These are phyloP conservation scores for Populus hybrid DNA, from an alignment of 441 rosid species.

Conservation along the genomic window DNA sequence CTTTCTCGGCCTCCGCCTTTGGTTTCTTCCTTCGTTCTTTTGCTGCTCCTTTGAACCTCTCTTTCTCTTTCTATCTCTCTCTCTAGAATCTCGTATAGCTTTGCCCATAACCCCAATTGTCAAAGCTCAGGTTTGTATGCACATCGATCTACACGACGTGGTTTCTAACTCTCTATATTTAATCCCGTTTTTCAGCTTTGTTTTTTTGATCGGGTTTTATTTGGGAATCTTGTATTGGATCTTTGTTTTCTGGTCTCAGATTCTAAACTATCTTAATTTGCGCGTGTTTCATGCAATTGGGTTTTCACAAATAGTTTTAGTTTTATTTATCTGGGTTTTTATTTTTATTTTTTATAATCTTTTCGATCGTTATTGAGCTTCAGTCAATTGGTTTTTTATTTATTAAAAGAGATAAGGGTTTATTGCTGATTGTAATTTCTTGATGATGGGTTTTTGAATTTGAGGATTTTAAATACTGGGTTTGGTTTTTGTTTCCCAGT, in stretches of 20 bases:
- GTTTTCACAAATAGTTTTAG: constrained; percentile 5
- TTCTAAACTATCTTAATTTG: constrained; percentile 19
- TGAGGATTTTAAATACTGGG: constrained; percentile 9
- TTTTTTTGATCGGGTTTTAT: constrained; percentile 40
- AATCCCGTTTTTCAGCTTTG: constrained; percentile 22
- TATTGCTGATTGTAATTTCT: constrained; percentile 10
- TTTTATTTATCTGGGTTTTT: constrained; percentile 1
- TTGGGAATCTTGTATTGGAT: constrained; percentile 27
- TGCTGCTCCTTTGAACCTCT: constrained; percentile 32
- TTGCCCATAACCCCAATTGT: constrained; percentile 27
- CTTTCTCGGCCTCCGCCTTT: constrained; percentile 23
- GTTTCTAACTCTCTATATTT: neutral
- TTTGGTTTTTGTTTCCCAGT: constrained; percentile 12
- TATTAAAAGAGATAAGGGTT: constrained; percentile 17
- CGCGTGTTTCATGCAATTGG: constrained; percentile 27
- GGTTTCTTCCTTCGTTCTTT: constrained; percentile 14
- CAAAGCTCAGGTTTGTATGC: constrained; percentile 40
- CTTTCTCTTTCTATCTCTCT: constrained; percentile 27
- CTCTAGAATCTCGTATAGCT: constrained; percentile 39
- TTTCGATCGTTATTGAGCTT: constrained; percentile 1
- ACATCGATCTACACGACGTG: constrained; percentile 36
- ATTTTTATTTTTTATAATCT: constrained; percentile 4
- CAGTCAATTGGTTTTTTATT: neutral
- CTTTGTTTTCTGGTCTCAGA: constrained; percentile 7
- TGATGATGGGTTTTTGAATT: constrained; percentile 18